Percentiles rank a stretch among this genome's conserved stretches.
Evolutionary conservation across 768 basidiomycete genomes (phyloP).

Genomic region (Chalciporus sphaerocephalus): DNA sequence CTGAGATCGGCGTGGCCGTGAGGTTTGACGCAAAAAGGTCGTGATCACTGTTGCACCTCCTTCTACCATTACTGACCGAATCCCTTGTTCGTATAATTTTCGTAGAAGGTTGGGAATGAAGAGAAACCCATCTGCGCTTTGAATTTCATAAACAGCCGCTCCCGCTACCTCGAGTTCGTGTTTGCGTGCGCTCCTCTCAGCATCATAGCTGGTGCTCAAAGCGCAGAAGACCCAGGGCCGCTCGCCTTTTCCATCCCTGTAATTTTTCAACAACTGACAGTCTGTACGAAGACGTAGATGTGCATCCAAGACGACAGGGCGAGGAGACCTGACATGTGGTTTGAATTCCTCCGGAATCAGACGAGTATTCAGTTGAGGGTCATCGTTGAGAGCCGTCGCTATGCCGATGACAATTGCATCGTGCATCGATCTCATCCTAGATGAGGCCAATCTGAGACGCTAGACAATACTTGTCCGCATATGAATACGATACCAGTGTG

Average conservation of each 20-base stretch:
- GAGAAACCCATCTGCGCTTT: constrained; percentile 36
- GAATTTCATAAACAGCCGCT: constrained; percentile 56
- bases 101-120: constrained; percentile 48
- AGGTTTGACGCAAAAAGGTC: constrained; percentile 33
- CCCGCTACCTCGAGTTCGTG: constrained; percentile 57
- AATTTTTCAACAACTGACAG: constrained; percentile 72
- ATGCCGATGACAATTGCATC: constrained; percentile 90
- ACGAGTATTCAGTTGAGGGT: constrained; percentile 87
- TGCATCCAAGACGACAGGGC: constrained; percentile 82
- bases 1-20: constrained; percentile 3
- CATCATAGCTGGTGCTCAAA: neutral
- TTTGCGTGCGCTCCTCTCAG: constrained; percentile 33
- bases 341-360: constrained; percentile 43
- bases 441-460: constrained; percentile 4
- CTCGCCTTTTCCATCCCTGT: constrained; percentile 49
- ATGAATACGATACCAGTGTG: constrained; percentile 65
- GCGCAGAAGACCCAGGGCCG: constrained; percentile 73
- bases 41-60: constrained; percentile 83
- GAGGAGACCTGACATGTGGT: constrained; percentile 50
- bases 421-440: constrained; percentile 87
- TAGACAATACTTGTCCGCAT: neutral
- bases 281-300: constrained; percentile 57
- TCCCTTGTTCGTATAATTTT: constrained; percentile 49
- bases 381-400: constrained; percentile 84
- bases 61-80: constrained; percentile 89